These are phyloP conservation scores for Bathelium albidoporum DNA, from an alignment of 495 filamentous ascomycete genomes.

Conservation along the genomic window DNA sequence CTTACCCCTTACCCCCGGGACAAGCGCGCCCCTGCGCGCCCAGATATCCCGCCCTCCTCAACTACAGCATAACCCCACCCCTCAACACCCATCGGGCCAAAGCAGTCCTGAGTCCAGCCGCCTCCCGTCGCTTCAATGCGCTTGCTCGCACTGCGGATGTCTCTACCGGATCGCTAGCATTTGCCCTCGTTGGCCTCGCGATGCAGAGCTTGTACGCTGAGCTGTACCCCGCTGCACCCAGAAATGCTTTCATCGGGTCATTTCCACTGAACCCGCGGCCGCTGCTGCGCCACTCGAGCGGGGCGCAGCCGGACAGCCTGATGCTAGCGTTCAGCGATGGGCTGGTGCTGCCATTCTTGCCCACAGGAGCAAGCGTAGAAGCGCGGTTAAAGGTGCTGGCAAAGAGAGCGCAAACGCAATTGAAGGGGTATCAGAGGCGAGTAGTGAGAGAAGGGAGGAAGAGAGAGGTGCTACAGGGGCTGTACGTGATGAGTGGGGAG, in stretches of 20 bases:
- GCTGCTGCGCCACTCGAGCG: constrained; percentile 23
- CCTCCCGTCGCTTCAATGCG: constrained; percentile 19
- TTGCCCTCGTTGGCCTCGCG: constrained; percentile 27
- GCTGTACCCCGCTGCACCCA: too few relatives aligned
- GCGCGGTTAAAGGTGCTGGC: constrained; percentile 25
- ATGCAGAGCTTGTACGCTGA: constrained; percentile 33
- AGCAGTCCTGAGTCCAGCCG: constrained; percentile 11
- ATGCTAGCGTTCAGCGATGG: constrained; percentile 32
- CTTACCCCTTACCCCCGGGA: constrained; percentile 11
- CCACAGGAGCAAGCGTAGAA: constrained; percentile 20
- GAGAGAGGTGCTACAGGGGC: constrained; percentile 23
- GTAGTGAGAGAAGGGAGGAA: constrained; percentile 8
- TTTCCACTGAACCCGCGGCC: constrained; percentile 32
- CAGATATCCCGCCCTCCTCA: constrained; percentile 22
- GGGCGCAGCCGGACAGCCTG: constrained; percentile 24
- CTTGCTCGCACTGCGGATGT: constrained; percentile 24
- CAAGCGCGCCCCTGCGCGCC: constrained; percentile 17
- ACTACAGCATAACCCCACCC: constrained; percentile 25
- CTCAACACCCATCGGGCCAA: constrained; percentile 22
- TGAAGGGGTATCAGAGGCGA: constrained; percentile 29
- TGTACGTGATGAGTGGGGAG: constrained; percentile 26
- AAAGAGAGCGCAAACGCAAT: constrained; percentile 24
- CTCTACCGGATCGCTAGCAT: constrained; percentile 28
- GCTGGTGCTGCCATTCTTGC: constrained; percentile 28
- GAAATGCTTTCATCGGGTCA: constrained; percentile 28